phyloP scores from a whole-genome alignment of 192 early-diverging fungal species.

The Cetraspora pellucida region DNA sequence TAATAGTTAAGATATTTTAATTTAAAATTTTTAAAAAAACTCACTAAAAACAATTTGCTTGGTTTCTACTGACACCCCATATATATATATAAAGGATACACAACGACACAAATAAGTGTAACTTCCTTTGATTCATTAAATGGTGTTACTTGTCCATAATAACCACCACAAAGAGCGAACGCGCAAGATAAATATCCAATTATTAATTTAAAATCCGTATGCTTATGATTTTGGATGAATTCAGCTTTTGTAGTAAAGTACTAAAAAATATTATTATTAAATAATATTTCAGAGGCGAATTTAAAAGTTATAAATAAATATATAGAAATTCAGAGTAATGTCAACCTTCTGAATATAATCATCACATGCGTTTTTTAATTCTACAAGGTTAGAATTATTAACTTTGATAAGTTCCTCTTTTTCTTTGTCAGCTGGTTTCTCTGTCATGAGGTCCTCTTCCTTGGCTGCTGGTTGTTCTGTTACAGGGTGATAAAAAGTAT shows the following conservation, averaged over 20 bases:
- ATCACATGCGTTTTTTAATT: conserved; percentile 70
- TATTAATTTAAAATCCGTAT: conserved; percentile 79
- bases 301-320: neutral
- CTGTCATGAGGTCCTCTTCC: conserved; percentile 9
- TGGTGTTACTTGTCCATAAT: conserved; percentile 68
- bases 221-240: conserved; percentile 74
- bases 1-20: too few species aligned
- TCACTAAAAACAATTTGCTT: too few species aligned
- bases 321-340: neutral
- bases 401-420: conserved; percentile 38
- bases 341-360: conserved; percentile 60
- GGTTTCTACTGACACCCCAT: too few species aligned
- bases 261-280: conserved; percentile 29
- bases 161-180: conserved; percentile 73
- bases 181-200: conserved; percentile 77
- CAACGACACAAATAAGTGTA: conserved; percentile 59
- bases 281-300: neutral
- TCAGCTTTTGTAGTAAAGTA: conserved; percentile 49
- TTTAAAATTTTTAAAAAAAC: too few species aligned
- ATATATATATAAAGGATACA: conserved; percentile 46
- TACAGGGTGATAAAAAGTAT: too few species aligned
- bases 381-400: conserved; percentile 45
- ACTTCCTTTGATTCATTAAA: conserved; percentile 66
- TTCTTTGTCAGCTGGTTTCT: neutral
- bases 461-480: too few species aligned